Conservation (phyloP, 495 filamentous ascomycete genomes). For the Neurospora tetrasperma region DNA sequence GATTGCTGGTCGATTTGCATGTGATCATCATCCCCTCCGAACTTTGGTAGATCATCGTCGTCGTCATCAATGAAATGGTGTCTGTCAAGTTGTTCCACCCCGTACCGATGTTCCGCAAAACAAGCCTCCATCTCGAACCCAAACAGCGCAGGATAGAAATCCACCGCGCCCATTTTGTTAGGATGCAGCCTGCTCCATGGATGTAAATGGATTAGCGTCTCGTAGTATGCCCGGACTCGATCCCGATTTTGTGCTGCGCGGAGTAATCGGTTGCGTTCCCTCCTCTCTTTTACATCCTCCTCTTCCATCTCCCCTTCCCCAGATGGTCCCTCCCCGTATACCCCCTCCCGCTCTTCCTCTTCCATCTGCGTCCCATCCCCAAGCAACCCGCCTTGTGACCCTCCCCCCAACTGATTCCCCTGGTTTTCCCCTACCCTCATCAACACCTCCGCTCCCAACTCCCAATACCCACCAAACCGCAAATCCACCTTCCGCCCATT, state of each 20-base stretch:
- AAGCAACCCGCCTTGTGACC: too few relatives aligned
- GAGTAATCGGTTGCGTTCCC: neutral
- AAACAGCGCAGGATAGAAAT: slow-evolving; percentile 34
- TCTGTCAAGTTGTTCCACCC: neutral
- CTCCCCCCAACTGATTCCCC: neutral
- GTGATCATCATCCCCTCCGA: neutral
- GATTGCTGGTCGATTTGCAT: neutral
- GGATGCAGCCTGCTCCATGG: slow-evolving; percentile 26
- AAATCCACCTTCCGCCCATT: slow-evolving; percentile 26
- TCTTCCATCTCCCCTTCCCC: slow-evolving; percentile 8
- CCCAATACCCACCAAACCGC: slow-evolving; percentile 28
- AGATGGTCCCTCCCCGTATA: too few relatives aligned
- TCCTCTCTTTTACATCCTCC: neutral
- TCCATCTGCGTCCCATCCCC: neutral
- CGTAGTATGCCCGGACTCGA: slow-evolving; percentile 23
- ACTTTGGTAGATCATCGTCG: too few relatives aligned
- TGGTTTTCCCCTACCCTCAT: slow-evolving; percentile 9
- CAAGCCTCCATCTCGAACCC: slow-evolving; percentile 30
- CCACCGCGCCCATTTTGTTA: slow-evolving; percentile 18
- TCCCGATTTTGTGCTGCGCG: slow-evolving; percentile 14
- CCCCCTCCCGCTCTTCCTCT: neutral
- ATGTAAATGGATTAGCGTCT: slow-evolving; percentile 27
- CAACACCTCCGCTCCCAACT: slow-evolving; percentile 33
- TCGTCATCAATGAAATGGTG: neutral
- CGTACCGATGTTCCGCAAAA: slow-evolving; percentile 17